These are phyloP conservation scores for Lentinula novae-zelandiae DNA, from an alignment of 1,284 basidiomycete genomes.

Conservation along the genomic window DNA sequence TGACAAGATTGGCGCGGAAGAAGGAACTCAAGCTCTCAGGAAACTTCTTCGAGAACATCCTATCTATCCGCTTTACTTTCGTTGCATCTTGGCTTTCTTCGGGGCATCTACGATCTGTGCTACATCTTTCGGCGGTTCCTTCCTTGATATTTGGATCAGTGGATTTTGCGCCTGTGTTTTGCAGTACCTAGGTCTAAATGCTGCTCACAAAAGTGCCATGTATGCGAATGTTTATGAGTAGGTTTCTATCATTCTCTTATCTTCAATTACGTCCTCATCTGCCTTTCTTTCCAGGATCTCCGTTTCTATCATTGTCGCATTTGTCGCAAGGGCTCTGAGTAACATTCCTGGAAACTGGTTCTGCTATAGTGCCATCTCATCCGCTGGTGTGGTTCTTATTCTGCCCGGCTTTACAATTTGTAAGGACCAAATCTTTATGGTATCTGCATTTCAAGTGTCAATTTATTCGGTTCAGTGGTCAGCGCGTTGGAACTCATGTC, in stretches of 20 bases:
- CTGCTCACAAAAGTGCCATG: conserved; percentile 75
- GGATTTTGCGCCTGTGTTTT: conserved; percentile 68
- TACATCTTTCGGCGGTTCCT: conserved; percentile 78
- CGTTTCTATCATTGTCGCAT: conserved; percentile 78
- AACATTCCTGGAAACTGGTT: conserved; percentile 66
- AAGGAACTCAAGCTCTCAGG: conserved; percentile 59
- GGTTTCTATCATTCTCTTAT: conserved; percentile 27
- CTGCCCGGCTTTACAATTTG: conserved; percentile 78
- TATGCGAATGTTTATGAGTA: conserved; percentile 90
- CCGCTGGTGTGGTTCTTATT: conserved; percentile 76
- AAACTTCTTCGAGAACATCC: conserved; percentile 57
- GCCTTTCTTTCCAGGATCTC: conserved; percentile 55
- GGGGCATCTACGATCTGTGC: conserved; percentile 77
- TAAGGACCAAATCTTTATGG: conserved; percentile 31
- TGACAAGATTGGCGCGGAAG: conserved; percentile 64
- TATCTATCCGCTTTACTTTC: conserved; percentile 56
- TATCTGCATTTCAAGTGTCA: background rate
- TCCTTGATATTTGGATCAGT: conserved; percentile 79
- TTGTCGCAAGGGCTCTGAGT: conserved; percentile 71
- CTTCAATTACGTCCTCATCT: background rate
- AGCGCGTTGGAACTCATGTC: conserved; percentile 83
- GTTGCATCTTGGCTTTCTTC: conserved; percentile 71
- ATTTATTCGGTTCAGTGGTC: conserved; percentile 50
- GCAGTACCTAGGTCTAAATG: conserved; percentile 73
- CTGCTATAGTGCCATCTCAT: conserved; percentile 82